phyloP scores from a whole-genome alignment of 164 flowering plant genomes.

The Chloranthus sessilifolius region DNA sequence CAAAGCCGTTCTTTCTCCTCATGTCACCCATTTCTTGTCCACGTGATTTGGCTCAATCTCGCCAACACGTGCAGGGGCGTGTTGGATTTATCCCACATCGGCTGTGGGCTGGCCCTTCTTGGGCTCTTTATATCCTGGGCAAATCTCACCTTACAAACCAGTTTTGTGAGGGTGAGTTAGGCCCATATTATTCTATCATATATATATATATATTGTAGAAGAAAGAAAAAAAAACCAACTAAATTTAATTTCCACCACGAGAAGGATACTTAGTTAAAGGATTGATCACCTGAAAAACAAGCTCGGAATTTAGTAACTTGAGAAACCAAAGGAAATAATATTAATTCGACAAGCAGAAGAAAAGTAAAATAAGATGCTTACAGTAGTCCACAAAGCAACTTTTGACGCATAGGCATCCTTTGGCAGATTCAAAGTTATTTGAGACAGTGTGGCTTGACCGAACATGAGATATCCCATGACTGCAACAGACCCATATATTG shows the following conservation, averaged over 20 bases:
- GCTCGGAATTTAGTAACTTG: background rate
- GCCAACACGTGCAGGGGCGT: too few relatives aligned
- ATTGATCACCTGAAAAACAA: constrained; percentile 63
- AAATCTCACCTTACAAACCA: too few relatives aligned
- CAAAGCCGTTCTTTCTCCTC: too few relatives aligned
- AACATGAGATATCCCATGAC: constrained; percentile 78
- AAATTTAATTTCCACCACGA: background rate
- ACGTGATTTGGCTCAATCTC: too few relatives aligned
- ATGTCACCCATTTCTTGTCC: too few relatives aligned
- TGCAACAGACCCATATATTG: constrained; percentile 74
- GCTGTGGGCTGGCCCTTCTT: too few relatives aligned
- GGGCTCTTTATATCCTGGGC: too few relatives aligned
- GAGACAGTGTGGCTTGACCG: constrained; percentile 71
- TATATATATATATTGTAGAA: too few relatives aligned
- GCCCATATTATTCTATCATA: too few relatives aligned
- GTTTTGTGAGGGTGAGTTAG: too few relatives aligned
- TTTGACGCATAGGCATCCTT: constrained; percentile 43
- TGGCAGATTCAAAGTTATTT: constrained; percentile 88
- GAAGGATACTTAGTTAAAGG: constrained; percentile 95
- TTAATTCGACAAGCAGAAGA: background rate
- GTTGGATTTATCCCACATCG: too few relatives aligned
- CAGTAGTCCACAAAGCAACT: constrained; percentile 88
- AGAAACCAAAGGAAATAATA: constrained; percentile 3
- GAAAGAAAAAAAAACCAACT: background rate
- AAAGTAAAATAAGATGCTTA: constrained; percentile 30